Percentiles rank a stretch among this genome's conserved stretches.
Evolutionary conservation across 768 basidiomycete genomes (phyloP).

Genomic region (Coprinopsis sp.): DNA sequence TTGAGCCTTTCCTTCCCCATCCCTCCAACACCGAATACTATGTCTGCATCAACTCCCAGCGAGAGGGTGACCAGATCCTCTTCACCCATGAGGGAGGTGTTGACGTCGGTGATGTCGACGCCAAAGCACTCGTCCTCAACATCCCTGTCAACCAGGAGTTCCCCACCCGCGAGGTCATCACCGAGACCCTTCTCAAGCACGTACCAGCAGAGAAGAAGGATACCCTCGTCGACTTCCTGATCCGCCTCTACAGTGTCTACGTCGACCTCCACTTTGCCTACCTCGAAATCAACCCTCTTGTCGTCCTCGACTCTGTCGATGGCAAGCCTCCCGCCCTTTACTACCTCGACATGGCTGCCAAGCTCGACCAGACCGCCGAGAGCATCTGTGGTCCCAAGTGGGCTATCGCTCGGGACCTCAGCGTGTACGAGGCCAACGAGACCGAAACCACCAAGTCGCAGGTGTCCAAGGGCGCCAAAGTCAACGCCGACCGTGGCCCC

Average conservation of each 20-base stretch:
- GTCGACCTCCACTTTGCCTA: constrained; percentile 99
- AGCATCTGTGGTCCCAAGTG: constrained; percentile 98
- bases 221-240: constrained; percentile 90
- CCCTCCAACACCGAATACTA: constrained; percentile 94
- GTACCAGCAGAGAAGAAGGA: constrained; percentile 86
- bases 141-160: constrained; percentile 72
- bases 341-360: constrained; percentile 99
- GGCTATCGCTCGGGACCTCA: constrained; percentile 92
- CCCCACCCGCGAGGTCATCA: constrained; percentile 78
- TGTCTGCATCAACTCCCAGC: constrained; percentile 93
- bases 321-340: constrained; percentile 73
- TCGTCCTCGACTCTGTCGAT: constrained; percentile 79
- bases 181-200: constrained; percentile 69
- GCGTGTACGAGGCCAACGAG: constrained; percentile 55
- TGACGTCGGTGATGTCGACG: constrained; percentile 96
- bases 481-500: constrained; percentile 89
- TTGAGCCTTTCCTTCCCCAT: constrained; percentile 98
- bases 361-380: constrained; percentile 99
- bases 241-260: constrained; percentile 94
- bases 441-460: constrained; percentile 37
- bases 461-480: constrained; percentile 42
- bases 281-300: constrained; percentile 98
- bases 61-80: constrained; percentile 93
- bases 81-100: constrained; percentile 99
- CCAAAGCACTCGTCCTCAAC: constrained; percentile 88